Evolutionary conservation across 179 eudicot species (phyloP).

Genomic region (Spergularia azorica): DNA sequence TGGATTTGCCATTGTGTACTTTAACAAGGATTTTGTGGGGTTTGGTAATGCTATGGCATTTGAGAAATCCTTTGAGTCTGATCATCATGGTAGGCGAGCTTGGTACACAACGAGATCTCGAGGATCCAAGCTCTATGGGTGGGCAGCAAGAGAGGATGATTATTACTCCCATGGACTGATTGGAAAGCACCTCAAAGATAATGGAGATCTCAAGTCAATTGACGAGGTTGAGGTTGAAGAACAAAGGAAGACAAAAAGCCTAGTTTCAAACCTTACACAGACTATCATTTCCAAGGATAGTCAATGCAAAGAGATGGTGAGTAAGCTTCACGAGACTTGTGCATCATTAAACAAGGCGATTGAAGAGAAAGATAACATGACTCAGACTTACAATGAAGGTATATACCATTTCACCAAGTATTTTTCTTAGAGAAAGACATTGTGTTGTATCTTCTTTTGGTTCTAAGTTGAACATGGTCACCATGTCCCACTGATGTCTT

Average conservation of each 20-base stretch:
- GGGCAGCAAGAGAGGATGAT: slow-evolving; percentile 65
- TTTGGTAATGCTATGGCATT: slow-evolving; percentile 49
- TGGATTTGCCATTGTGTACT: slow-evolving; percentile 49
- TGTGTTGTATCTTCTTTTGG: not conserved
- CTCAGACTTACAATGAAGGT: slow-evolving; percentile 47
- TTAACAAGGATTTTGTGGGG: slow-evolving; percentile 44
- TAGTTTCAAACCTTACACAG: slow-evolving; percentile 37
- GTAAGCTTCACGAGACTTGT: slow-evolving; percentile 40
- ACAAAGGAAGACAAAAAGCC: slow-evolving; percentile 30
- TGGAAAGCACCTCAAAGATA: slow-evolving; percentile 49
- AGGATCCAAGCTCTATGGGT: slow-evolving; percentile 50
- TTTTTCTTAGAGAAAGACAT: not conserved
- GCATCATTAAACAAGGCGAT: slow-evolving; percentile 27
- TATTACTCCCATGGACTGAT: slow-evolving; percentile 32
- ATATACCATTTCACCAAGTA: not conserved
- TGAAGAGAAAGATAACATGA: slow-evolving; percentile 39
- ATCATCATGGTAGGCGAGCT: slow-evolving; percentile 48
- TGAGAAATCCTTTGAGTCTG: slow-evolving; percentile 47
- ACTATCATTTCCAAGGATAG: slow-evolving; percentile 35
- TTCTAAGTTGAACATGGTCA: not conserved
- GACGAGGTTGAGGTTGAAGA: slow-evolving; percentile 44
- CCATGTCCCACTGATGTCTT: not conserved
- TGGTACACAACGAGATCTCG: slow-evolving; percentile 25
- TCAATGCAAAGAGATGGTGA: slow-evolving; percentile 34
- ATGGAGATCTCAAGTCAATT: slow-evolving; percentile 48